phyloP scores from a whole-genome alignment of 305 asterid species.

The Stenogyne calaminthoides region DNA sequence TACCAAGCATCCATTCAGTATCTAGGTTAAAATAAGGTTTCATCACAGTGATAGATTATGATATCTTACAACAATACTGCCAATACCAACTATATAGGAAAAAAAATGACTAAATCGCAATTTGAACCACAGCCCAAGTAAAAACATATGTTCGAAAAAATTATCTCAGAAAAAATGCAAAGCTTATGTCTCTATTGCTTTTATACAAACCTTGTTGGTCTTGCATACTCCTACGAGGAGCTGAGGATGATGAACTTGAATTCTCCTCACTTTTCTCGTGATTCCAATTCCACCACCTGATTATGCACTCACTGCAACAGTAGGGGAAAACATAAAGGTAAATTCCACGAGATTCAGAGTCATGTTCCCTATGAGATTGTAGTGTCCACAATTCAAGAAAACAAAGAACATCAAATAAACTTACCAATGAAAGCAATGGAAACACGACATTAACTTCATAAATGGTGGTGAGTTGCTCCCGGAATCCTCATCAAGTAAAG shows the following conservation, averaged over 20 bases:
- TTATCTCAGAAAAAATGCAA: background rate
- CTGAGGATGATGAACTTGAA: constrained; percentile 41
- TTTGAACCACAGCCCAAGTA: constrained; percentile 3
- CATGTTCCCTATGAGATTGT: background rate
- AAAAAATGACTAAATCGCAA: background rate
- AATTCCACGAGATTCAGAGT: constrained; percentile 9
- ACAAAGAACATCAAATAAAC: constrained; percentile 17
- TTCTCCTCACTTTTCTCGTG: constrained; percentile 50
- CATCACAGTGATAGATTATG: background rate
- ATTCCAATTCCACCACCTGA: constrained; percentile 88
- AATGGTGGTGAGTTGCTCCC: constrained; percentile 53
- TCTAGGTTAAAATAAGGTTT: too few species aligned
- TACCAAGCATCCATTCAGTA: too few species aligned
- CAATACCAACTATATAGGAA: background rate
- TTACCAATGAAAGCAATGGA: constrained; percentile 97
- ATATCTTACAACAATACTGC: background rate
- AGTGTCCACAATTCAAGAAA: constrained; percentile 12
- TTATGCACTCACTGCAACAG: constrained; percentile 75
- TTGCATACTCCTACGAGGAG: constrained; percentile 40
- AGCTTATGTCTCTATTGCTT: background rate
- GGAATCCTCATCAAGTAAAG: constrained; percentile 72
- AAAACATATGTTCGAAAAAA: background rate
- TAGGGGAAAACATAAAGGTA: background rate
- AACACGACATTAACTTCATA: constrained; percentile 99
- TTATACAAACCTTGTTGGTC: constrained; percentile 50